phyloP scores from a whole-genome alignment of 2,329 filamentous ascomycete species.

The Aspergillus novofumigatus region DNA sequence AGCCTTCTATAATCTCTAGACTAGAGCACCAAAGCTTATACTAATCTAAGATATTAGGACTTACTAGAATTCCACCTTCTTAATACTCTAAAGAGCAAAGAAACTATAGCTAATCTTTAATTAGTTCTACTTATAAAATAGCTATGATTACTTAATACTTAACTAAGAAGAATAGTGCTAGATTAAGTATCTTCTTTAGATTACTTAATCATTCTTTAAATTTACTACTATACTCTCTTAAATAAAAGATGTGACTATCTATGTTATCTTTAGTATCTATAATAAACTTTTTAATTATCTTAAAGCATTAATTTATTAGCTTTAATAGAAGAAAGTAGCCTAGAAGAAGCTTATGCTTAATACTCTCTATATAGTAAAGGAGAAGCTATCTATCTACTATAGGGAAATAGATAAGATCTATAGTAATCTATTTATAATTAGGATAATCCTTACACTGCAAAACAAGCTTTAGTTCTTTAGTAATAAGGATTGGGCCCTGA shows the following conservation, averaged over 20 bases:
- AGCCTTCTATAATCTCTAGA: too few relatives aligned
- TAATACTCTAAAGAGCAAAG: too few relatives aligned
- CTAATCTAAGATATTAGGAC: too few relatives aligned
- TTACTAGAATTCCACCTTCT: too few relatives aligned
- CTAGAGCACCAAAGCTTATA: too few relatives aligned
- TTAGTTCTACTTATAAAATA: too few relatives aligned
- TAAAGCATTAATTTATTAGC: constrained; percentile 5
- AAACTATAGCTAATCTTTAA: too few relatives aligned
- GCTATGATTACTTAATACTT: constrained; percentile 1
- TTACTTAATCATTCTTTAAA: constrained; percentile 15
- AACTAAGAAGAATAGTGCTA: constrained; percentile 9
- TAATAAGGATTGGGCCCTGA: constrained; percentile 5
- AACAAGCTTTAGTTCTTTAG: constrained; percentile 15
- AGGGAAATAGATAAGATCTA: constrained; percentile 3
- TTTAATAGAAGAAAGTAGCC: constrained; percentile 6
- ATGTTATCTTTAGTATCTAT: constrained; percentile 17
- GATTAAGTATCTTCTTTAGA: constrained; percentile 10
- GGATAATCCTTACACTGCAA: constrained; percentile 10
- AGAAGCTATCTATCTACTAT: constrained; percentile 15
- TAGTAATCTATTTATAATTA: too few relatives aligned
- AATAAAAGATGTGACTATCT: constrained; percentile 11
- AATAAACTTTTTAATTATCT: constrained; percentile 15
- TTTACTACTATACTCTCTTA: constrained; percentile 11
- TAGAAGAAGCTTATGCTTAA: constrained; percentile 12
- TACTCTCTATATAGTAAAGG: neutral